Base-by-base conservation (phyloP, 2,329 filamentous ascomycete species). In the Alternaria brassicicola region DNA sequence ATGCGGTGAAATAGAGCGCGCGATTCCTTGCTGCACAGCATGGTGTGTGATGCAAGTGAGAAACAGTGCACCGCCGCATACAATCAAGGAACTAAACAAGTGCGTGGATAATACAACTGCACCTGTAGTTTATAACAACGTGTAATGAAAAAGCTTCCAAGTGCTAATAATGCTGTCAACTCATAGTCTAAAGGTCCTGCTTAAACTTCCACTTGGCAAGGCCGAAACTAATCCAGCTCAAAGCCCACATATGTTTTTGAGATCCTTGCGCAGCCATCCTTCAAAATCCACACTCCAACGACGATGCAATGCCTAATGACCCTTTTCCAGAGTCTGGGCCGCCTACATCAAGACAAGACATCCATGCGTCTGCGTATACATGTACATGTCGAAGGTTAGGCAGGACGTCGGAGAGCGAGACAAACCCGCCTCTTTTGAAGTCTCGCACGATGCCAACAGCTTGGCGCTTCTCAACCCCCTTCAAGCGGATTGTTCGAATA, bases 1-100 rank as follows among this genome's bases (percentile, higher is more conserved):
- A 67, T 19, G 62, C 55, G n/a, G 46, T 59, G 9, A 45, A 47
- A 30, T 59, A 17, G 55, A 42, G 19, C 17, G 35, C 15, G 15
- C n/a, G 15, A 8, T 8, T 6, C 6, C 15, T n/a, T 35, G 31
- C 15, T 35, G n/a, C n/a, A n/a, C n/a, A n/a, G n/a, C n/a, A n/a
- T n/a, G n/a, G n/a, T n/a, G n/a, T n/a, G n/a, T n/a, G n/a, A n/a
- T n/a, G 3, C 17, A 38, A 21, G 36, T 38, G 36, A 17, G 8
- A 38, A 21, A 21, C 17, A 21, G 36, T 7, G 17, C 17, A 38
- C 17, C n/a, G n/a, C n/a, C n/a, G n/a, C n/a, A n/a, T n/a, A n/a
- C n/a, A n/a, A n/a, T n/a, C n/a, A n/a, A n/a, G n/a, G n/a, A n/a
- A n/a, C n/a, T n/a, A n/a, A n/a, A n/a, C n/a, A n/a, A n/a, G n/a